Percentiles rank a stretch among this genome's conserved stretches.
phyloP scores from a whole-genome alignment of 169 alveolate species.

The Plasmodium blacklocki region DNA sequence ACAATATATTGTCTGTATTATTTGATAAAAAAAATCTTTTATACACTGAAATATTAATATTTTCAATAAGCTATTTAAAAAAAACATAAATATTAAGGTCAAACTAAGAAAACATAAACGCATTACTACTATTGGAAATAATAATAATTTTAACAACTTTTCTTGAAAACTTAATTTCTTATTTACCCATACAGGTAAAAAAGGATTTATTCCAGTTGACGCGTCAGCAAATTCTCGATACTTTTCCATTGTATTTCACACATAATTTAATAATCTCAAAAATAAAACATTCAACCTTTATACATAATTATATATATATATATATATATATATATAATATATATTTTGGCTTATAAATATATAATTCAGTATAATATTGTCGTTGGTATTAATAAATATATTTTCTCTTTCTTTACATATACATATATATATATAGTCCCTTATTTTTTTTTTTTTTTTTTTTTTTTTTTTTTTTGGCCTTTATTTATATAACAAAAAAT shows the following conservation, averaged over 20 bases:
- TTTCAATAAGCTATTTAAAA: constrained; percentile 44
- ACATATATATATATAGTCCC: too few relatives aligned
- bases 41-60: constrained; percentile 41
- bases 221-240: constrained; percentile 79
- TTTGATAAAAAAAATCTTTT: constrained; percentile 64
- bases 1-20: constrained; percentile 52
- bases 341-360: too few relatives aligned
- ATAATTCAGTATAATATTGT: too few relatives aligned
- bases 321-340: too few relatives aligned
- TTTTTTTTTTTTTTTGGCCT: too few relatives aligned
- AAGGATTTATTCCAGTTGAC: constrained; percentile 84
- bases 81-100: constrained; percentile 57
- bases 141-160: constrained; percentile 42
- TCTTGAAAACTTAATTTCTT: constrained; percentile 31
- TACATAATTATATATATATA: too few relatives aligned
- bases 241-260: constrained; percentile 66
- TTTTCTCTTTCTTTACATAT: too few relatives aligned
- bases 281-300: too few relatives aligned
- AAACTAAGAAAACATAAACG: constrained; percentile 47
- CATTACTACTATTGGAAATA: constrained; percentile 44
- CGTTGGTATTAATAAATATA: too few relatives aligned
- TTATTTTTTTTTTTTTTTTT: too few relatives aligned
- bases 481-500: too few relatives aligned
- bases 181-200: constrained; percentile 80
- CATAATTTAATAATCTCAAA: not conserved